Conservation (phyloP, 306 rosid species). For the Alnus glutinosa region DNA sequence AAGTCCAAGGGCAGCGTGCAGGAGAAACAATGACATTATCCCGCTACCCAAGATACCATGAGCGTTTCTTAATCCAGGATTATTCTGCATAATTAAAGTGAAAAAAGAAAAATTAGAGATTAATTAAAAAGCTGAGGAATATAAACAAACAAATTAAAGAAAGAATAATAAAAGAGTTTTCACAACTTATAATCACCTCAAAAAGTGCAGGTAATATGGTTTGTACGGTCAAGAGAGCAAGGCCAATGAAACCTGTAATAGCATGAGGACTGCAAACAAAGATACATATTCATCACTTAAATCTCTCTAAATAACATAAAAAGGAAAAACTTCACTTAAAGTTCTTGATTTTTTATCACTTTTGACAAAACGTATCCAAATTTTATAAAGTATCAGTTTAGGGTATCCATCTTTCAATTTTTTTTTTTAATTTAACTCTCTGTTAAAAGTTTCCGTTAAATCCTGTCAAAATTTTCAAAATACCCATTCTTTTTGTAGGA, state of each 20-base stretch:
- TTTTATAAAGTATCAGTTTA: too few species aligned
- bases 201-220: conserved; percentile 69
- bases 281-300: background rate
- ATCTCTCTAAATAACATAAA: background rate
- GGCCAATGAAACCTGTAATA: conserved; percentile 79
- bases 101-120: conserved; percentile 2
- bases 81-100: conserved; percentile 54
- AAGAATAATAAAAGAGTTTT: background rate
- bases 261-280: conserved; percentile 74
- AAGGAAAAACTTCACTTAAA: too few species aligned
- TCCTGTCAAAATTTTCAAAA: too few species aligned
- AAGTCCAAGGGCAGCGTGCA: conserved; percentile 86
- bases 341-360: too few species aligned
- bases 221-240: conserved; percentile 78
- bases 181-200: conserved; percentile 51
- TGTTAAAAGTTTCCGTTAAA: too few species aligned
- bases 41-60: conserved; percentile 89
- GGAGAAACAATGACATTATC: conserved; percentile 82
- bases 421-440: too few species aligned
- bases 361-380: too few species aligned
- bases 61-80: conserved; percentile 69
- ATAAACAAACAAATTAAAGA: background rate
- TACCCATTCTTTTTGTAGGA: too few species aligned
- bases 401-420: too few species aligned
- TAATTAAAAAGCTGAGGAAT: background rate